Conservation (phyloP, 2,329 filamentous ascomycete species). For the Colletotrichum camelliae region DNA sequence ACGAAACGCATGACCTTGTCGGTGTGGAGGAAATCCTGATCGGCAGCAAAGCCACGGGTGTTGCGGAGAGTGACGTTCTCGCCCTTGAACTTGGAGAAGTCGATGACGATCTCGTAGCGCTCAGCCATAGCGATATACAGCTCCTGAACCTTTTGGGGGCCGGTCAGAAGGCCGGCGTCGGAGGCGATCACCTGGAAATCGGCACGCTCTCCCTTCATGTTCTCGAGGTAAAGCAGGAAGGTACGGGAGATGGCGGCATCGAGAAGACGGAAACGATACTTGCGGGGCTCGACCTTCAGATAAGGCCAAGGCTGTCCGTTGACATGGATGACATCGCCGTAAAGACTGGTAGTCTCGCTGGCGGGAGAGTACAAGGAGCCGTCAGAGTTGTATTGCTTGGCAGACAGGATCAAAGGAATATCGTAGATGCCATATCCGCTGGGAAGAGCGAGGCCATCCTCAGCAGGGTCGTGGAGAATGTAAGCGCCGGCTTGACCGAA, state of each 20-base stretch:
- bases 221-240: slow-evolving; percentile 47
- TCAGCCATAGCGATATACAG: slow-evolving; percentile 57
- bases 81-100: slow-evolving; percentile 53
- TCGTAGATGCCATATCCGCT: slow-evolving; percentile 45
- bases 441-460: slow-evolving; percentile 49
- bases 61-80: slow-evolving; percentile 54
- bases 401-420: slow-evolving; percentile 48
- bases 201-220: slow-evolving; percentile 28
- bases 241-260: slow-evolving; percentile 46
- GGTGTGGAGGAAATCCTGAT: slow-evolving; percentile 50
- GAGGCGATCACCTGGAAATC: slow-evolving; percentile 54
- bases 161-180: slow-evolving; percentile 51
- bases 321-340: slow-evolving; percentile 58
- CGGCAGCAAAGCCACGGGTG: slow-evolving; percentile 37
- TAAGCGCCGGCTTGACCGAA: slow-evolving; percentile 58
- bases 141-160: slow-evolving; percentile 42
- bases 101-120: slow-evolving; percentile 57
- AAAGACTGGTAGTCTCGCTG: slow-evolving; percentile 45
- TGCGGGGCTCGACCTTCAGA: slow-evolving; percentile 56
- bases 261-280: slow-evolving; percentile 57
- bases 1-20: slow-evolving; percentile 49
- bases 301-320: slow-evolving; percentile 62
- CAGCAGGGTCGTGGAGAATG: slow-evolving; percentile 50
- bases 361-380: slow-evolving; percentile 46
- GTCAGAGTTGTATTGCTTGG: slow-evolving; percentile 48